A percentile compares a stretch with the other conserved stretches of the same genome.
Conservation (phyloP, 1,139 yeast species). For the Taphrina wiesneri region DNA sequence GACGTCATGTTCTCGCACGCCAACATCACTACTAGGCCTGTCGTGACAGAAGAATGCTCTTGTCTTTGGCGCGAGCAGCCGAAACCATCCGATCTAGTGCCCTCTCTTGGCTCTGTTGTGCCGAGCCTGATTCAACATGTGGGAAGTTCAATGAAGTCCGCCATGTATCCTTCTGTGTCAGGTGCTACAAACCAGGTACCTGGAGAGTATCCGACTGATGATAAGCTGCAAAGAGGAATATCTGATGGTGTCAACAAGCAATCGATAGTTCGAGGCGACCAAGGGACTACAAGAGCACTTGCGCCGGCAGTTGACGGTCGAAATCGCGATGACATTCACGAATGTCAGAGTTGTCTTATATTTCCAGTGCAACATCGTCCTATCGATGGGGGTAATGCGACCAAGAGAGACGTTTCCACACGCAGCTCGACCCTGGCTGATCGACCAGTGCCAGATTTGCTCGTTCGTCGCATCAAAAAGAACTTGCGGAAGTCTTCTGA, state of each 20-base stretch:
- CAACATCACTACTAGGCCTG: neutral
- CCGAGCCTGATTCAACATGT: neutral
- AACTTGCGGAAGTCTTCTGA: neutral
- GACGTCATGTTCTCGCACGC: too few species aligned
- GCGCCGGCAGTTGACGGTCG: too few species aligned
- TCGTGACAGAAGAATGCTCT: neutral
- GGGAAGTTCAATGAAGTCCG: neutral
- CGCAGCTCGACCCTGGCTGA: neutral
- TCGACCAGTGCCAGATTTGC: conserved; percentile 11
- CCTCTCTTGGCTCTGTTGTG: neutral
- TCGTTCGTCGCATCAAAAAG: conserved; percentile 13
- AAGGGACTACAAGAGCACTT: too few species aligned
- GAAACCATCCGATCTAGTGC: neutral
- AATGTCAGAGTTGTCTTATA: neutral
- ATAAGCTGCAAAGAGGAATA: too few species aligned
- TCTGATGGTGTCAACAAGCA: too few species aligned
- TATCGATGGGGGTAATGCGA: neutral
- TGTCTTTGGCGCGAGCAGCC: neutral
- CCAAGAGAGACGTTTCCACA: neutral
- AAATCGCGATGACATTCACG: neutral
- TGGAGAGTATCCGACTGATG: neutral
- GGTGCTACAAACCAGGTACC: neutral
- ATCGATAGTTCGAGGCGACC: too few species aligned
- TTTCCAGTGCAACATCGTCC: neutral
- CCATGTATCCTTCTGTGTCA: neutral